Evolutionary conservation across 108 stramenopile genomes (phyloP).

Genomic region (Nitzschia palea): DNA sequence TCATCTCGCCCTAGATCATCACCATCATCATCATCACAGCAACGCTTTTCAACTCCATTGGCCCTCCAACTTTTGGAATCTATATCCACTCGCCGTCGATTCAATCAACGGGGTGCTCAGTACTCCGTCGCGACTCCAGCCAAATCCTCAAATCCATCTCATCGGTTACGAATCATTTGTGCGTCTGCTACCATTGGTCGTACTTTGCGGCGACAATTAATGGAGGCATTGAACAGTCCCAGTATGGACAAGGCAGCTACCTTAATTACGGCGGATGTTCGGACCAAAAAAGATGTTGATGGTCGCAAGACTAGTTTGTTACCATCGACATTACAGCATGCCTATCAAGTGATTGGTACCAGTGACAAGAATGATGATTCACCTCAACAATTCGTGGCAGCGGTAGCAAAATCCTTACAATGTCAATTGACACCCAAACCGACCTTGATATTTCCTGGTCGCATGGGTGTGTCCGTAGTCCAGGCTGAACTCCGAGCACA

Average conservation of each 20-base stretch:
- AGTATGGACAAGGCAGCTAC: constrained; percentile 67
- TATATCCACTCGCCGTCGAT: not conserved
- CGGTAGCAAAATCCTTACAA: constrained; percentile 4
- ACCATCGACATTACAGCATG: constrained; percentile 57
- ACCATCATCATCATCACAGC: too few relatives aligned
- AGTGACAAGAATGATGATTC: not conserved
- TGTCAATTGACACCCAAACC: constrained; percentile 22
- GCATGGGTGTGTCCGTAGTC: constrained; percentile 53
- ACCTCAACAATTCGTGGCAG: not conserved
- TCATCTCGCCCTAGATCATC: too few relatives aligned
- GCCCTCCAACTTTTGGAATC: not conserved
- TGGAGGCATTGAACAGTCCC: constrained; percentile 56
- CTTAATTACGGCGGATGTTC: constrained; percentile 61
- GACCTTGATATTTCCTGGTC: constrained; percentile 69
- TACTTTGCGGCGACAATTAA: constrained; percentile 68
- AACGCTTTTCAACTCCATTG: not conserved
- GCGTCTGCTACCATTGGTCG: constrained; percentile 75
- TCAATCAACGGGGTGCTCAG: not conserved
- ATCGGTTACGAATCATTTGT: constrained; percentile 53
- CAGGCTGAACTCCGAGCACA: constrained; percentile 31
- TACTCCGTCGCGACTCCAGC: not conserved
- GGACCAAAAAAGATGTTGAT: constrained; percentile 58
- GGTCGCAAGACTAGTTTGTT: constrained; percentile 52
- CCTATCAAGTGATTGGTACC: constrained; percentile 19
- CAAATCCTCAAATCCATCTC: not conserved